Evolutionary conservation across 768 basidiomycete species (phyloP), one percentile per base, ranked within the genome.

Genomic region (Auricularia sp.): DNA sequence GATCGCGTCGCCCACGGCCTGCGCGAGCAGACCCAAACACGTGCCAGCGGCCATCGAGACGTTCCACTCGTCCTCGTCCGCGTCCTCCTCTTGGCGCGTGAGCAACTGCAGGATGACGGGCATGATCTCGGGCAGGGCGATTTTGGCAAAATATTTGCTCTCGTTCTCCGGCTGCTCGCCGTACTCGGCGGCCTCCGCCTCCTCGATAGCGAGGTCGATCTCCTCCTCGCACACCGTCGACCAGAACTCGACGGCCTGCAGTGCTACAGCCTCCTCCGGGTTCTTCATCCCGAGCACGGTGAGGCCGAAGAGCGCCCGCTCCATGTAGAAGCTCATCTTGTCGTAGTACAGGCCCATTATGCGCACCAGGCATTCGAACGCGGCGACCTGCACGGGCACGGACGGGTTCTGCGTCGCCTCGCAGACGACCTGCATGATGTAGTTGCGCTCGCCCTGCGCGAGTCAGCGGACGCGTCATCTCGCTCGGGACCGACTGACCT

Each of bases 391-490:
- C 42, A 98, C 94, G 42, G 81, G 75, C 2, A 89, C 84, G 1
- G 86, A 76, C 1, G 82, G 66, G 69, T 87, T 94, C 74, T 98
- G 97, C 0, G 97, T 98, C 0, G 96, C 96, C 72, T 98, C 97
- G 73, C 97, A 99, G 18, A 98, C 91, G 53, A 98, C 94, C 79
- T 99, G 97, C 97, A 99, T 99, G 76, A 99, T 98, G 78, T 97
- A 98, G 77, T 98, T 99, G 60, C 97, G 86, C 76, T 99, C 97
- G 69, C 97, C 97, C 93, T 98, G 71, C 12, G 16, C 61, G 44
- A 23, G 35, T n/a, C 65, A 36, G 43, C 8, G 53, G 51, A 51
- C 16, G 18, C 56, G 29, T 33, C 56, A 59, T 51, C 56, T 34
- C 33, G 62, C 62, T 39, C 51, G 59, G 47, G 66, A 67, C 39